Percentiles rank a stretch among this genome's conserved stretches.
These are phyloP conservation scores for Phytophthora ramorum DNA, from an alignment of 352 stramenopile genomes.

Conservation along the genomic window DNA sequence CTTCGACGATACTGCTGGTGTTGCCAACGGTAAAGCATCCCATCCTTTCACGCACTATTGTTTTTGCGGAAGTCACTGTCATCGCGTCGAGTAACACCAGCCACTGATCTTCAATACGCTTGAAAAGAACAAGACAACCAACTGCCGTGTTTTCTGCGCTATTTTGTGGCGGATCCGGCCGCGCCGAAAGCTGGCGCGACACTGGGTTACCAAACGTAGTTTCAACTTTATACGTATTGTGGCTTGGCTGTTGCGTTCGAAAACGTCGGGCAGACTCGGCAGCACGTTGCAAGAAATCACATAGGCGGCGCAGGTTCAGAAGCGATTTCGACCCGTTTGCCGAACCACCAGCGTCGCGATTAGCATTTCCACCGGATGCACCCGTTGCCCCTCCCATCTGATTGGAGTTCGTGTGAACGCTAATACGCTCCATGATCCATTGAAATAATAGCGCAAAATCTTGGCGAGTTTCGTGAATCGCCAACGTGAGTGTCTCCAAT, in stretches of 20 bases:
- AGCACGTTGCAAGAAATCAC: conserved; percentile 59
- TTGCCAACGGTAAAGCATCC: conserved; percentile 42
- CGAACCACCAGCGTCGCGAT: neutral
- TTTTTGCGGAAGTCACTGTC: conserved; percentile 23
- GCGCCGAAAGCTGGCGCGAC: conserved; percentile 39
- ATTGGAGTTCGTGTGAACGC: conserved; percentile 58
- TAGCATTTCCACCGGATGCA: conserved; percentile 1
- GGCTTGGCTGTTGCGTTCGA: conserved; percentile 43
- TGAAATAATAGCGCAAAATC: conserved; percentile 72
- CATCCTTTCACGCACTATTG: conserved; percentile 27
- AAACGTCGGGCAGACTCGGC: conserved; percentile 44
- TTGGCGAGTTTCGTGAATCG: conserved; percentile 60
- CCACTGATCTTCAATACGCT: conserved; percentile 53
- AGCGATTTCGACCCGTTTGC: conserved; percentile 46
- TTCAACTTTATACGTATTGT: conserved; percentile 61
- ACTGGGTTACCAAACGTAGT: conserved; percentile 73
- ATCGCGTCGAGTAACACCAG: conserved; percentile 39
- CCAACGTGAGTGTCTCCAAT: conserved; percentile 50
- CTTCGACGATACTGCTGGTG: conserved; percentile 28
- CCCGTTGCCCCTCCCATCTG: conserved; percentile 5
- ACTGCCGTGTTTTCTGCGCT: neutral
- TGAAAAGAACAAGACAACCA: conserved; percentile 22
- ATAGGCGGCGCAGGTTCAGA: conserved; percentile 64
- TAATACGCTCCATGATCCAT: conserved; percentile 71
- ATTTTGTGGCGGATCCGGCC: neutral